Base-by-base conservation (phyloP, 2,329 filamentous ascomycete genomes). In the Arachnomyces sp. region DNA sequence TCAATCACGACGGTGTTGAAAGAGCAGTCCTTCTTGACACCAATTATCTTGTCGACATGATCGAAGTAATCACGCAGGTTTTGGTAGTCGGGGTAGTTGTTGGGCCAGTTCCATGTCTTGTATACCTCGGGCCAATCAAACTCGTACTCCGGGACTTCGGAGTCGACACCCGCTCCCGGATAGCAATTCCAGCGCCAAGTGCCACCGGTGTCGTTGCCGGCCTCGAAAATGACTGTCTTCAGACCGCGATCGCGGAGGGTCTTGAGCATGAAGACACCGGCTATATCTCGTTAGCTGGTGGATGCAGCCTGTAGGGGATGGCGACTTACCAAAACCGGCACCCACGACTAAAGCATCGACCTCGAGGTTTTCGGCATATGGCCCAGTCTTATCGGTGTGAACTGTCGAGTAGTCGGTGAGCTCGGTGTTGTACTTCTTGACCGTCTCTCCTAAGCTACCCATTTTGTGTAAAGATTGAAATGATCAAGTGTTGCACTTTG, bases 181-280 rank as follows among this genome's bases (percentile, higher is more conserved):
- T 76, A 78, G 48, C 66, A 65, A 53, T 76, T 77, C 70, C 67
- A 76, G 32, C 66, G 57, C 76, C 76, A 79, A 0, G 66, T 70
- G 16, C 74, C 74, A 2, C 73, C 74, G 0, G 66, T 53, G 37
- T 70, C 66, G 7, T 63, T 63, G 8, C 69, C 74, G 0, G 72
- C 71, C 45, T 79, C 76, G 44, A 70, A 72, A 15, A 77, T 63
- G 20, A 67, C 63, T 2, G 64, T 58, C 9, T 68, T 70, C 20
- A 70, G 53, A 1, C 73, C 74, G 7, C 61, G 60, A 7, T 74
- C 68, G 2, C 72, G 68, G 8, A 76, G 64, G 0, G 66, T 65
- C 46, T 75, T 70, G 28, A 76, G 66, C 57, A 68, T 67, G 42
- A 70, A 75, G 13, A 73, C 56, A 11, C 71, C 71, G 17, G 20